Percentiles rank a stretch among this genome's conserved stretches.
phyloP scores from a whole-genome alignment of 345 rosid genomes.

The Gossypioides kirkii region DNA sequence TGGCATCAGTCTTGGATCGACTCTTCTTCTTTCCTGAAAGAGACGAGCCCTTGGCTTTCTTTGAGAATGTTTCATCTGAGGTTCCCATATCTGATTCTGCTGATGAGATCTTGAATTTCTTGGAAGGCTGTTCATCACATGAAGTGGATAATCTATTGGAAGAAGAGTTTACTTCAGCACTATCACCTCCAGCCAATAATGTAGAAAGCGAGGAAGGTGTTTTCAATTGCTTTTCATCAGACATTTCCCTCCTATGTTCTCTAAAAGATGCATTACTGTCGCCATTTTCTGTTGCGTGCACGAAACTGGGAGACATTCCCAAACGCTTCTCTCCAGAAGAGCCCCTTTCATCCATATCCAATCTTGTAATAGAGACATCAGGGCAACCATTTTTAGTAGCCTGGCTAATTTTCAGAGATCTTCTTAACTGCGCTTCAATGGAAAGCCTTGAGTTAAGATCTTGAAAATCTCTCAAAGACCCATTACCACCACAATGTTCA shows the following conservation, averaged over 20 bases:
- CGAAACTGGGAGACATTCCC: constrained; percentile 28
- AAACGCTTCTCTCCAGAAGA: constrained; percentile 13
- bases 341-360: constrained; percentile 3
- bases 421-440: constrained; percentile 10
- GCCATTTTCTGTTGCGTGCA: constrained; percentile 22
- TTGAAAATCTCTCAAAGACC: constrained; percentile 14
- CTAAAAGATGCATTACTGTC: constrained; percentile 11
- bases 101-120: constrained; percentile 24
- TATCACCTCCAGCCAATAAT: neutral
- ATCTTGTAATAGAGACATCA: constrained; percentile 8
- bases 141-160: constrained; percentile 15
- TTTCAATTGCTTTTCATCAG: constrained; percentile 16
- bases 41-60: constrained; percentile 24
- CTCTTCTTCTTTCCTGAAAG: constrained; percentile 19
- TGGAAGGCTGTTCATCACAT: constrained; percentile 28
- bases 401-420: constrained; percentile 24
- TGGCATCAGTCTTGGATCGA: constrained; percentile 15
- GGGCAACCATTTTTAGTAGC: constrained; percentile 15
- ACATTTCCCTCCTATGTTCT: constrained; percentile 11
- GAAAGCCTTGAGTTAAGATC: constrained; percentile 6
- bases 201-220: constrained; percentile 2
- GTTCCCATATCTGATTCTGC: constrained; percentile 23
- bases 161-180: constrained; percentile 11
- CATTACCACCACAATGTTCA: constrained; percentile 16
- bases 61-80: constrained; percentile 23